These are phyloP conservation scores for Penicillium sp. DNA, from an alignment of 2,329 filamentous ascomycete genomes.

Conservation along the genomic window DNA sequence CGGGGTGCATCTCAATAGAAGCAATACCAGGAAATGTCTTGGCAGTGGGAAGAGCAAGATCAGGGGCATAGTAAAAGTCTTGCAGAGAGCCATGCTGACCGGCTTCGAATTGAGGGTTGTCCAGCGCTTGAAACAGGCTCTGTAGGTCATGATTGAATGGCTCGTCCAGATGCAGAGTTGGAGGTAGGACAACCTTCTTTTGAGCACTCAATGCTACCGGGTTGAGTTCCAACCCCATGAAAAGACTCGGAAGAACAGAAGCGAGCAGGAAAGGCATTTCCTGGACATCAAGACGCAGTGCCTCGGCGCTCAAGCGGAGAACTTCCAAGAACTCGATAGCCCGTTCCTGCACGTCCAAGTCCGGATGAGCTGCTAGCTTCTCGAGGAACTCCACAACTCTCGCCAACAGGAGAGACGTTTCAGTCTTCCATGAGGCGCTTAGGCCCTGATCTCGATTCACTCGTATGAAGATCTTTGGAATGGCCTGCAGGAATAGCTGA, in stretches of 20 bases:
- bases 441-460: conserved; percentile 65
- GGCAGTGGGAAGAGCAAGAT: conserved; percentile 19
- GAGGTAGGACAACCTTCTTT: conserved; percentile 77
- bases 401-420: conserved; percentile 74
- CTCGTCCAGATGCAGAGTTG: conserved; percentile 74
- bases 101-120: conserved; percentile 51
- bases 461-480: conserved; percentile 79
- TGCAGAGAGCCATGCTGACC: conserved; percentile 48
- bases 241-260: conserved; percentile 85
- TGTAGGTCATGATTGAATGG: conserved; percentile 77
- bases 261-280: conserved; percentile 83
- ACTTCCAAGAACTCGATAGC: conserved; percentile 91
- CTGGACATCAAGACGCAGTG: conserved; percentile 46
- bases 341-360: conserved; percentile 90
- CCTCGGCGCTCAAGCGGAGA: conserved; percentile 82
- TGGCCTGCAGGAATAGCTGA: conserved; percentile 78
- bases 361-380: conserved; percentile 75
- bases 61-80: conserved; percentile 43
- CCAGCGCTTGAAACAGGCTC: conserved; percentile 62
- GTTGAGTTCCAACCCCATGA: conserved; percentile 84
- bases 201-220: conserved; percentile 84
- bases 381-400: conserved; percentile 82
- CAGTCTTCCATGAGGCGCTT: conserved; percentile 75
- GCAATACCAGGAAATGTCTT: conserved; percentile 25
- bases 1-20: conserved; percentile 23